Percentiles rank a stretch among this genome's conserved stretches.
These are phyloP conservation scores for Fusarium solani-melongenae DNA, from an alignment of 2,329 filamentous ascomycete genomes.

Conservation along the genomic window DNA sequence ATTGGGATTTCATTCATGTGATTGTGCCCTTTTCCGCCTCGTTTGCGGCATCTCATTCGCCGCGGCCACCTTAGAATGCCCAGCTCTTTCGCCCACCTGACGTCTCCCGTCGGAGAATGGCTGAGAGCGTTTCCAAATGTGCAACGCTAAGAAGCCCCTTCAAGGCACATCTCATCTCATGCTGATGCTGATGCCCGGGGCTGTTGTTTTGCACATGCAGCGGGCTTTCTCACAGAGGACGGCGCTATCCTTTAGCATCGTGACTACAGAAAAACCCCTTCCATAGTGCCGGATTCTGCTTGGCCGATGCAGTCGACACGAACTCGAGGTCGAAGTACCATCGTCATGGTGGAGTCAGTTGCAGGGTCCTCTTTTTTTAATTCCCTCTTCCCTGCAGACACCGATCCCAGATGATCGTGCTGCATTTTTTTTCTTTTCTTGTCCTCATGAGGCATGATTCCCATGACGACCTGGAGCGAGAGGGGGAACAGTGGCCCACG, in stretches of 20 bases:
- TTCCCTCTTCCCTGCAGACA: conserved; percentile 27
- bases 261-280: not conserved
- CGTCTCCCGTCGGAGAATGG: not conserved
- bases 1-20: conserved; percentile 5
- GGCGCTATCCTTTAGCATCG: conserved; percentile 1
- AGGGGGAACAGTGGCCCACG: conserved; percentile 14
- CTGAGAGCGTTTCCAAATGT: not conserved
- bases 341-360: conserved; percentile 38
- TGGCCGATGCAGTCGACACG: conserved; percentile 6
- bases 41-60: not conserved
- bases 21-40: conserved; percentile 1
- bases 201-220: conserved; percentile 1
- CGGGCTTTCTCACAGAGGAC: not conserved
- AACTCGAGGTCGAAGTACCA: conserved; percentile 9
- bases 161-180: not conserved
- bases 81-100: conserved; percentile 1
- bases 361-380: conserved; percentile 35
- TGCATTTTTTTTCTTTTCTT: conserved; percentile 17
- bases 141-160: not conserved
- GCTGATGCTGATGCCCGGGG: not conserved
- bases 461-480: conserved; percentile 15
- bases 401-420: conserved; percentile 21
- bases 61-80: not conserved
- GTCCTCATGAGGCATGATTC: conserved; percentile 17
- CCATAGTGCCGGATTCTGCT: conserved; percentile 8